Percentiles rank a stretch among this genome's conserved stretches.
These are phyloP conservation scores for Talaromyces sp. DNA, from an alignment of 2,329 filamentous ascomycete species.

Conservation along the genomic window DNA sequence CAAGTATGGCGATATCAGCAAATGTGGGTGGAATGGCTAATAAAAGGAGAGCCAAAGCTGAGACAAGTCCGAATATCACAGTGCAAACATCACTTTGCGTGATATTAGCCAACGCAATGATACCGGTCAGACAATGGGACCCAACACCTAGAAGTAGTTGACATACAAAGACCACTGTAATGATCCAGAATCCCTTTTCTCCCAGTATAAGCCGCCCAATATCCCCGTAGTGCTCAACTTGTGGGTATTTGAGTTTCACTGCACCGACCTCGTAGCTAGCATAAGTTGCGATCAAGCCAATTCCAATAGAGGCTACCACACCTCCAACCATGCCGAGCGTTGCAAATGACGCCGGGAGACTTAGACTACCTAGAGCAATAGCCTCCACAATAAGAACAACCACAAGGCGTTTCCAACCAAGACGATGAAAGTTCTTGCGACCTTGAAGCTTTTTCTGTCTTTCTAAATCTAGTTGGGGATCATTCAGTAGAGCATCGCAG, in stretches of 20 bases:
- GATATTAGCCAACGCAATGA: conserved; percentile 15
- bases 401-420: conserved; percentile 12
- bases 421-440: conserved; percentile 1
- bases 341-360: conserved; percentile 38
- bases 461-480: too few relatives aligned
- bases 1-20: conserved; percentile 20
- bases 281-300: conserved; percentile 42
- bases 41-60: conserved; percentile 25
- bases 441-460: too few relatives aligned
- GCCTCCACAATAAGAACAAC: conserved; percentile 11
- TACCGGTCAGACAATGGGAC: conserved; percentile 17
- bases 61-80: conserved; percentile 13
- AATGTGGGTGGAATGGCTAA: conserved; percentile 37
- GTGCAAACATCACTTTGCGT: conserved; percentile 13
- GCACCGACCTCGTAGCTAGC: conserved; percentile 13
- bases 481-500: too few relatives aligned
- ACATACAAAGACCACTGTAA: conserved; percentile 13
- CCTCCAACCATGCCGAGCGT: conserved; percentile 49
- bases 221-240: conserved; percentile 16
- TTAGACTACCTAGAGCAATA: conserved; percentile 10
- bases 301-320: conserved; percentile 44
- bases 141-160: conserved; percentile 11
- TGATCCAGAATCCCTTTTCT: conserved; percentile 9
- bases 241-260: conserved; percentile 16
- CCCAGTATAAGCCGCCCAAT: conserved; percentile 12